Evolutionary conservation across 192 early-diverging fungal genomes (phyloP).

Genomic region (Helicostylum pulchrum): DNA sequence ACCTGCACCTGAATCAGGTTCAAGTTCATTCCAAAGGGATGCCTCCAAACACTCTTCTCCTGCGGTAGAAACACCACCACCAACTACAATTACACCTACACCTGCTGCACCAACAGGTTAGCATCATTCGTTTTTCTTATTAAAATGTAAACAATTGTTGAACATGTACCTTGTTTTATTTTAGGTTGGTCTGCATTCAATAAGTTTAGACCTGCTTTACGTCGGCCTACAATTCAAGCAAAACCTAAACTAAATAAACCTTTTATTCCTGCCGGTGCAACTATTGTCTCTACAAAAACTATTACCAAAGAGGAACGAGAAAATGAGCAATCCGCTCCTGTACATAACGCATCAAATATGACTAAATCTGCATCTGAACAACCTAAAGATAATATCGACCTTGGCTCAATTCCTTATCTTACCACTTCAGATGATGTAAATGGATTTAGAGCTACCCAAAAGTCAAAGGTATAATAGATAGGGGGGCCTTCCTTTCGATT

Average conservation of each 20-base stretch:
- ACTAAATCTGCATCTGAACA: background rate
- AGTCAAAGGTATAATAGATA: constrained; percentile 35
- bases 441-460: constrained; percentile 28
- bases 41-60: background rate
- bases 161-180: background rate
- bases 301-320: constrained; percentile 18
- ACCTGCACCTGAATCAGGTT: constrained; percentile 7
- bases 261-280: constrained; percentile 31
- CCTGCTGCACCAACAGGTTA: constrained; percentile 19
- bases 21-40: background rate
- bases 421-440: constrained; percentile 34
- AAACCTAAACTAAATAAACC: constrained; percentile 43
- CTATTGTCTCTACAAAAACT: constrained; percentile 25
- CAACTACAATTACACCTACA: background rate
- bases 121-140: background rate
- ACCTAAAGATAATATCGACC: background rate
- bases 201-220: constrained; percentile 37
- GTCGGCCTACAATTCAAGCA: constrained; percentile 46
- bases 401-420: constrained; percentile 7
- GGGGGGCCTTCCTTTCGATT: background rate
- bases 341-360: background rate
- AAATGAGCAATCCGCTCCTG: background rate
- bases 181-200: constrained; percentile 34
- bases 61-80: background rate
- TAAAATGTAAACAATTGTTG: background rate